Evolutionary conservation across 176 grass and related monocot species (phyloP).

Genomic region (Juncus inflexus): DNA sequence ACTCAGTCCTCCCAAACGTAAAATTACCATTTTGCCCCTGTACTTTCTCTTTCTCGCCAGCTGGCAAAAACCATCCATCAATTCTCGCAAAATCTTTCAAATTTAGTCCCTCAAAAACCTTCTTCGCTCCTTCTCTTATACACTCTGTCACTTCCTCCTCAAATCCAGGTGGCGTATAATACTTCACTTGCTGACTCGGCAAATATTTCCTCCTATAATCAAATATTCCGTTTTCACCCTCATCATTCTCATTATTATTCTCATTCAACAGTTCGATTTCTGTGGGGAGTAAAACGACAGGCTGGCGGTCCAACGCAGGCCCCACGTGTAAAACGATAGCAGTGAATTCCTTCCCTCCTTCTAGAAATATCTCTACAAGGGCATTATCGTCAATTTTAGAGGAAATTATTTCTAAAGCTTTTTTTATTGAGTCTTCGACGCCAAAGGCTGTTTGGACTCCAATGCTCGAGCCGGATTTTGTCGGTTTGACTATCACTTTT

Average conservation of each 20-base stretch:
- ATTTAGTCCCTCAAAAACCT: slow-evolving; percentile 57
- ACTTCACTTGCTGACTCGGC: slow-evolving; percentile 84
- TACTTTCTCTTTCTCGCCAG: slow-evolving; percentile 5
- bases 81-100: slow-evolving; percentile 84
- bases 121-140: slow-evolving; percentile 75
- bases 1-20: slow-evolving; percentile 59
- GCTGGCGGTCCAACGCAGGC: slow-evolving; percentile 41
- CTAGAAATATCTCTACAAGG: slow-evolving; percentile 84
- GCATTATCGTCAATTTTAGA: slow-evolving; percentile 79
- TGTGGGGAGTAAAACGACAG: slow-evolving; percentile 83
- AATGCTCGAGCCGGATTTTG: slow-evolving; percentile 85
- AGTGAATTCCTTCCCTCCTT: slow-evolving; percentile 86
- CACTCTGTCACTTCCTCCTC: slow-evolving; percentile 63
- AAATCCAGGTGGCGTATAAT: slow-evolving; percentile 91
- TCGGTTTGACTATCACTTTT: slow-evolving; percentile 90
- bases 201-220: slow-evolving; percentile 92
- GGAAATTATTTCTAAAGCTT: slow-evolving; percentile 67
- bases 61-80: slow-evolving; percentile 94
- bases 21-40: slow-evolving; percentile 33
- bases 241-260: slow-evolving; percentile 27
- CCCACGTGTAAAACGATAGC: slow-evolving; percentile 83
- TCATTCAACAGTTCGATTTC: slow-evolving; percentile 33
- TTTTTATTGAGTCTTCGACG: slow-evolving; percentile 62
- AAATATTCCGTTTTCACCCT: slow-evolving; percentile 69
- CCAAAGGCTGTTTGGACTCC: slow-evolving; percentile 75